Base-by-base conservation (phyloP, 2,329 filamentous ascomycete genomes). In the Xylogone sp. region DNA sequence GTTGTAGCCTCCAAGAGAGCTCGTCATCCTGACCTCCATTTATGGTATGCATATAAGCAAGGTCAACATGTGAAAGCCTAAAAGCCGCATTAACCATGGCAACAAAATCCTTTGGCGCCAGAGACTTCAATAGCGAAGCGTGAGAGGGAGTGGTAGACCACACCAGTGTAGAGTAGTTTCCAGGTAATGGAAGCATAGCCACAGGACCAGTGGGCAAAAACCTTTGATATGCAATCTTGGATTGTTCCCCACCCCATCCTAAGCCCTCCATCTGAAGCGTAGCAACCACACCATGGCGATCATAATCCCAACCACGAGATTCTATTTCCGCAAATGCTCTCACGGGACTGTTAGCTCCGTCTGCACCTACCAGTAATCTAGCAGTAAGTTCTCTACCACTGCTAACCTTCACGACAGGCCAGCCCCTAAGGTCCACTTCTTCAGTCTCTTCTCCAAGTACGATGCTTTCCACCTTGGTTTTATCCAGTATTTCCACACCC, bases 41-140 rank as follows among this genome's bases (percentile, higher is more conserved):
- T 59, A 80, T 75, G 1, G 79, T 83, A 69, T 96, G 87, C 76
- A 97, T 84, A 70, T 89, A 97, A 42, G 81, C 79, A 3, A 99
- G 74, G 68, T 99, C 94, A 2, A 87, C 82, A 16, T 87, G 79
- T 53, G 80, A 79, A 18, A 99, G 78, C 12, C 91, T 84, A 74
- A 99, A 97, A 1, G 90, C 94, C 1, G 93, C 91, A 65, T 99
- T 97, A 59, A 99, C 88, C 79, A 93, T 87, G 27, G 90, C 86
- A 16, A 86, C 73, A 64, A 99, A 95, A 65, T 96, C 88, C 46
- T 75, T 73, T 0, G 84, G 69, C 0, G 84, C 74, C 3, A 99
- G 77, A 34, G 79, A 81, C 74, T 96, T 97, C 42, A 99, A 77
- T 50, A 86, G 77, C 0, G 87, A 78, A 1, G 93, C 94, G 54